These are phyloP conservation scores for Rhizoctonia solani DNA, from an alignment of 1,284 basidiomycete genomes.

Conservation along the genomic window DNA sequence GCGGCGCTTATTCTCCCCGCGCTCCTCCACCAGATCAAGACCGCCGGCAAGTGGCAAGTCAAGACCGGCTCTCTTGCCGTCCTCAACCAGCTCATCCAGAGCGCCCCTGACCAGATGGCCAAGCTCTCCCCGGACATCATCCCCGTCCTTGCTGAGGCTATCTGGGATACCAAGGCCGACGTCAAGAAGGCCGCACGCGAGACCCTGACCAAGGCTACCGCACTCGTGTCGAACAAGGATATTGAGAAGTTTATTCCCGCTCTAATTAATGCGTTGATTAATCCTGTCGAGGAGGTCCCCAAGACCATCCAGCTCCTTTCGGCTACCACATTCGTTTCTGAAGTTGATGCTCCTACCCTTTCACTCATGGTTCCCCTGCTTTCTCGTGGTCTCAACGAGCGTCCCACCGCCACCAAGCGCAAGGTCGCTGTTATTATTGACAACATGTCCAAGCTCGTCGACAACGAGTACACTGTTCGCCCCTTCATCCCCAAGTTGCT, in stretches of 20 bases:
- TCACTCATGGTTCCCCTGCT: constrained; percentile 99
- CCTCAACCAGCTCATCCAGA: constrained; percentile 88
- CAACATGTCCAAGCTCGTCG: constrained; percentile 99
- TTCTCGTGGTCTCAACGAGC: constrained; percentile 93
- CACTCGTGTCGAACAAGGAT: constrained; percentile 98
- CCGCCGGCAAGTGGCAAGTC: constrained; percentile 98
- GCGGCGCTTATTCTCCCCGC: constrained; percentile 83
- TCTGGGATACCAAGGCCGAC: constrained; percentile 99
- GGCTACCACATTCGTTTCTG: constrained; percentile 99
- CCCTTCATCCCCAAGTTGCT: constrained; percentile 96
- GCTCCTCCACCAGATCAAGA: constrained; percentile 92
- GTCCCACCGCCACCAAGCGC: constrained; percentile 93
- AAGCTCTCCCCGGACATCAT: constrained; percentile 95
- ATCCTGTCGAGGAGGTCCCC: constrained; percentile 99
- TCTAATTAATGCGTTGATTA: constrained; percentile 95
- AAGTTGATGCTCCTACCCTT: constrained; percentile 98
- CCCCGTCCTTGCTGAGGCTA: constrained; percentile 92
- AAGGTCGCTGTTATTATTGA: constrained; percentile 97
- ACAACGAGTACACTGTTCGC: constrained; percentile 91
- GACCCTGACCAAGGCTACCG: constrained; percentile 90
- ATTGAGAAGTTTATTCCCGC: constrained; percentile 98
- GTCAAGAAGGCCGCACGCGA: constrained; percentile 99
- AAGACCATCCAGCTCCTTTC: constrained; percentile 96
- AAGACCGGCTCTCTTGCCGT: constrained; percentile 88
- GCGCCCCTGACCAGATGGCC: constrained; percentile 84